Evolutionary conservation across 1,284 basidiomycete species (phyloP), one percentile per base, ranked within the genome.

Genomic region (Ustilago sp.): DNA sequence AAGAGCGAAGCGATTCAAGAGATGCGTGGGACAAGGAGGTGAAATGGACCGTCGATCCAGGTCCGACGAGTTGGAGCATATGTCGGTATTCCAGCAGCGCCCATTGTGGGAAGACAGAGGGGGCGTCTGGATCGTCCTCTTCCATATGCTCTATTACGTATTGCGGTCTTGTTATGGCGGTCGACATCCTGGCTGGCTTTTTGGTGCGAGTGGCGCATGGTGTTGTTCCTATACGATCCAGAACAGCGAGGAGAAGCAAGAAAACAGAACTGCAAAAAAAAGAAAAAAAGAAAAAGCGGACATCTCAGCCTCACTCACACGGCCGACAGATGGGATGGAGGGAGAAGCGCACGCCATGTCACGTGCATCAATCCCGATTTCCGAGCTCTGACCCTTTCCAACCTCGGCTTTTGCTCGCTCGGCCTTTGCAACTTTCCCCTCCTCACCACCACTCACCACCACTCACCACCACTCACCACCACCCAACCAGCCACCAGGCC

Each of bases 21-120:
- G 94, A 93, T 5, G 90, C 87, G 34, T 88, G 85, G 2, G 94
- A 95, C 54, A 97, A 90, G 74, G 93, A 91, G 1, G 94, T 94
- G 86, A 96, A 97, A 80, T 92, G 89, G 19, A 96, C 90, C 2
- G 88, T 87, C 1, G 91, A 89, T 8, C 88, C 87, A 0, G 89
- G 86, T 1, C 92, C 92, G 12, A 94, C 92, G 8, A 95, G 88
- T 12, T 87, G 89, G 50, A 92, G 90, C 94, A 96, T 96, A 84
- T 97, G 94, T 90, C 93, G 69, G n/a, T 73, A 68, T 73, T 86
- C 84, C 50, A 86, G 79, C 28, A 86, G 62, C 8, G 84, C 84
- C 84, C 84, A 86, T 15, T 68, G 53, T 2, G 84, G 80, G 39
- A 86, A 86, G 7, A 71, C 66, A 17, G 79, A 63, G 15, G 84